Conservation (phyloP, 2,329 filamentous ascomycete species). For the Graphilbum ipis-grandicollis region DNA sequence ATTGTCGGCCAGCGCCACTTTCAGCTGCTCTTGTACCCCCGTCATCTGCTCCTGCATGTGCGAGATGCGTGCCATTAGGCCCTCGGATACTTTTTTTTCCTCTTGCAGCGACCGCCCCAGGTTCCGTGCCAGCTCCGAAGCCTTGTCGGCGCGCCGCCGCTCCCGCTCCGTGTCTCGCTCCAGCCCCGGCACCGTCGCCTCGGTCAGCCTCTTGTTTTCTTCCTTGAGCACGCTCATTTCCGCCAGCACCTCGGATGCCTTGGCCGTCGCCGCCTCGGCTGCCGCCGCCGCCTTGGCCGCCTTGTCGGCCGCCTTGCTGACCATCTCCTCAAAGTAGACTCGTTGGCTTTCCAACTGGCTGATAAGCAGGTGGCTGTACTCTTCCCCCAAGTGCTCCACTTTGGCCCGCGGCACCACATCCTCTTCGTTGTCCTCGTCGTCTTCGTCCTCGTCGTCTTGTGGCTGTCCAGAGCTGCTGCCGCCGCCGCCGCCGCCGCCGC, state of each 20-base stretch:
- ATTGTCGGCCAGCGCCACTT: slow-evolving; percentile 42
- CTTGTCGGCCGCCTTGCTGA: slow-evolving; percentile 80
- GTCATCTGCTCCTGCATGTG: slow-evolving; percentile 49
- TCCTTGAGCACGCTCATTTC: slow-evolving; percentile 34
- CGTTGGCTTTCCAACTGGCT: slow-evolving; percentile 87
- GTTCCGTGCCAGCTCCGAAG: slow-evolving; percentile 57
- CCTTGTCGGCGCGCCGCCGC: slow-evolving; percentile 49
- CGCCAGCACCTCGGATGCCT: slow-evolving; percentile 29
- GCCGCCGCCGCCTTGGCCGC: slow-evolving; percentile 54
- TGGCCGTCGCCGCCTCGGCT: slow-evolving; percentile 42
- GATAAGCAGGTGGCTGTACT: slow-evolving; percentile 87
- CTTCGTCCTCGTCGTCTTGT: slow-evolving; percentile 1
- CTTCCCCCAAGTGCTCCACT: slow-evolving; percentile 64
- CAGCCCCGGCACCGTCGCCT: slow-evolving; percentile 44
- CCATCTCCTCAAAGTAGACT: slow-evolving; percentile 83
- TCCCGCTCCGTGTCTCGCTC: slow-evolving; percentile 59
- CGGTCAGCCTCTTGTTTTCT: slow-evolving; percentile 32
- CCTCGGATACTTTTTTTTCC: slow-evolving; percentile 71
- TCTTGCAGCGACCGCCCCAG: slow-evolving; percentile 65
- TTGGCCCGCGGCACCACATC: slow-evolving; percentile 53
- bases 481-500: too few relatives aligned
- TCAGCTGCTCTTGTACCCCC: slow-evolving; percentile 36
- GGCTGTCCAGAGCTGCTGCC: slow-evolving; percentile 1
- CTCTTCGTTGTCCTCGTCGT: slow-evolving; percentile 6
- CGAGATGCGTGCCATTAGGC: slow-evolving; percentile 66